Evolutionary conservation across 2,329 filamentous ascomycete genomes (phyloP), one percentile per base, ranked within the genome.

Genomic region (Alternaria sp.): DNA sequence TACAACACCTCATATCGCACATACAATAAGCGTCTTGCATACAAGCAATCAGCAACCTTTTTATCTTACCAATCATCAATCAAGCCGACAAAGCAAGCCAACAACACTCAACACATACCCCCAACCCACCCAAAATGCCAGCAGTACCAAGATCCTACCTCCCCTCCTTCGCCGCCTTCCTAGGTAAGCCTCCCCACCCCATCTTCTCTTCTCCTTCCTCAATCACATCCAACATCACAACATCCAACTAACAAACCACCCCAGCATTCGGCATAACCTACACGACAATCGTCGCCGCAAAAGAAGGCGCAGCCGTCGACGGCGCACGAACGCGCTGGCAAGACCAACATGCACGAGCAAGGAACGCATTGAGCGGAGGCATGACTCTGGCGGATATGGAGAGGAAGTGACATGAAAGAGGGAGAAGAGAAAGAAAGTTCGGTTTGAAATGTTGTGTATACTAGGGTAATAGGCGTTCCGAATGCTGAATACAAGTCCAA

Each of bases 301-400:
- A 71, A 64, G 78, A 79, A 71, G 78, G 77, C 53, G 71, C 70
- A 11, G 66, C 73, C 15, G 71, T 79, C 37, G 77, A 79, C 63
- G 65, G 61, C 44, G 77, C 78, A 12, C 73, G 75, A 30, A 73
- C 70, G 47, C 67, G 77, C n/a, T 79, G 76, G 75, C 74, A 78
- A 62, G 46, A 73, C 3, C 77, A 79, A 63, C 70, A 74, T 23
- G 70, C 69, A 2, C 64, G 65, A 14, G 70, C 71, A 3, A 60
- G 68, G 7, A 61, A 67, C 11, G 71, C 67, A 3, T 23, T 72
- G 1, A 62, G 55, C 2, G 68, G 70, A 1, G 71, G 69, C 5
- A 53, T 65, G 14, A 64, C 60, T 14, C 11, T 55, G 6, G 58
- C 41, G 6, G 56, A 65, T 10, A 44, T 57, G 11, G 62, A 60